Conservation (phyloP, 257 asterid species). For the Penstemon barbatus region DNA sequence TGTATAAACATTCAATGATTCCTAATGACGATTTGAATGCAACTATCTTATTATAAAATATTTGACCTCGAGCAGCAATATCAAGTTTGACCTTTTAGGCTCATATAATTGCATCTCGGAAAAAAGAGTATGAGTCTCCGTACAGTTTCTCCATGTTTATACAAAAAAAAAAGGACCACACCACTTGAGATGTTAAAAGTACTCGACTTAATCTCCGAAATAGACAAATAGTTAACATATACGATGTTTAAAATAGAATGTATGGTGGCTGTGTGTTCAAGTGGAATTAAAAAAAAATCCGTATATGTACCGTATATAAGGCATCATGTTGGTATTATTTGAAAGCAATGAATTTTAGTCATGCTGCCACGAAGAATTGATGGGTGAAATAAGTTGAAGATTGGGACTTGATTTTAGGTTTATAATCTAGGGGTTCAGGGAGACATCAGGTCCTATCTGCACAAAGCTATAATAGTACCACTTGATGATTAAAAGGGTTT, state of each 20-base stretch:
- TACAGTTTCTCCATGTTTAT: no score
- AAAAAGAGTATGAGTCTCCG: not conserved
- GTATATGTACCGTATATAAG: not conserved
- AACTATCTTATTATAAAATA: slow-evolving; percentile 16
- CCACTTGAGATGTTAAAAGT: no score
- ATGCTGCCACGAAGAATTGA: not conserved
- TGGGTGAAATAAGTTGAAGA: not conserved
- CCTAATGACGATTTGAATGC: slow-evolving; percentile 13
- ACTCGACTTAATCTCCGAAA: not conserved
- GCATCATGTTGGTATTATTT: slow-evolving; percentile 4
- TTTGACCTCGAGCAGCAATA: not conserved
- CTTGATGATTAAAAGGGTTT: no score
- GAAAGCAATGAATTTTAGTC: not conserved
- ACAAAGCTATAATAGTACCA: no score
- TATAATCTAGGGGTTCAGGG: no score
- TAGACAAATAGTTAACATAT: not conserved
- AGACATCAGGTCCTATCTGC: no score
- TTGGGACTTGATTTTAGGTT: no score
- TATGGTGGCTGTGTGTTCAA: not conserved
- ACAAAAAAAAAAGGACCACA: no score
- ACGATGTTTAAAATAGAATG: slow-evolving; percentile 9
- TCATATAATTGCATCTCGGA: not conserved
- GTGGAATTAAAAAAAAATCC: not conserved
- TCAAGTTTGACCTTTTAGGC: not conserved
- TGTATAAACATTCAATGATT: slow-evolving; percentile 14